Evolutionary conservation across 176 grass and related monocot genomes (phyloP).

Genomic region (Musa schizocarpa): DNA sequence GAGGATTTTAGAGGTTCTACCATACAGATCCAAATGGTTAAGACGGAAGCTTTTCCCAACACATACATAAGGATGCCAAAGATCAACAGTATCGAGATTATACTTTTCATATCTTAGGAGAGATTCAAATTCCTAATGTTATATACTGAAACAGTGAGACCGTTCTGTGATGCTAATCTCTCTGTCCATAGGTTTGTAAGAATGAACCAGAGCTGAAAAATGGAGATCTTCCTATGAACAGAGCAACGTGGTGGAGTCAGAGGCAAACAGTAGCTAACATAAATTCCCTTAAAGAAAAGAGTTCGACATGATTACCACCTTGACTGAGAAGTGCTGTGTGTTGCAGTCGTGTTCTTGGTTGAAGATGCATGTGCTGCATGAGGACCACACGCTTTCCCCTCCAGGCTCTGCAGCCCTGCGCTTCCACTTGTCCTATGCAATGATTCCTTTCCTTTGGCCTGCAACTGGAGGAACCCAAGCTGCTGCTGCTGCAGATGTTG

Average conservation of each 20-base stretch:
- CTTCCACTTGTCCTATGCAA: not conserved
- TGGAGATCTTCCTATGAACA: conserved; percentile 6
- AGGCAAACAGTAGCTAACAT: conserved; percentile 34
- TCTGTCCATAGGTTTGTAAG: too few species aligned
- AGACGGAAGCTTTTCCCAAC: too few species aligned
- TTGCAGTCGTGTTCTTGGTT: not conserved
- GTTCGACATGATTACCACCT: not conserved
- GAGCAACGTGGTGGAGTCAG: not conserved
- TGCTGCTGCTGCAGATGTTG: not conserved
- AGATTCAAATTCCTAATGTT: too few species aligned
- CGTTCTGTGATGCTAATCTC: too few species aligned
- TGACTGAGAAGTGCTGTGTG: not conserved
- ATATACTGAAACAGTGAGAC: too few species aligned
- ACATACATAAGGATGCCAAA: too few species aligned
- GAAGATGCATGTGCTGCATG: not conserved
- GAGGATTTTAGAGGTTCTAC: too few species aligned
- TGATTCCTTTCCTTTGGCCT: conserved; percentile 9
- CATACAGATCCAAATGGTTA: too few species aligned
- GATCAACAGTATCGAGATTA: too few species aligned
- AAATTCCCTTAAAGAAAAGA: too few species aligned
- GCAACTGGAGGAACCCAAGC: conserved; percentile 6
- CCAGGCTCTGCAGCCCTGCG: not conserved
- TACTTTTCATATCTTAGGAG: too few species aligned
- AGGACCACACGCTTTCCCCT: conserved; percentile 5
- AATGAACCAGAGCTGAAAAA: not conserved